phyloP scores from a whole-genome alignment of 2,329 filamentous ascomycete species.

The Penicillium janthinellum region DNA sequence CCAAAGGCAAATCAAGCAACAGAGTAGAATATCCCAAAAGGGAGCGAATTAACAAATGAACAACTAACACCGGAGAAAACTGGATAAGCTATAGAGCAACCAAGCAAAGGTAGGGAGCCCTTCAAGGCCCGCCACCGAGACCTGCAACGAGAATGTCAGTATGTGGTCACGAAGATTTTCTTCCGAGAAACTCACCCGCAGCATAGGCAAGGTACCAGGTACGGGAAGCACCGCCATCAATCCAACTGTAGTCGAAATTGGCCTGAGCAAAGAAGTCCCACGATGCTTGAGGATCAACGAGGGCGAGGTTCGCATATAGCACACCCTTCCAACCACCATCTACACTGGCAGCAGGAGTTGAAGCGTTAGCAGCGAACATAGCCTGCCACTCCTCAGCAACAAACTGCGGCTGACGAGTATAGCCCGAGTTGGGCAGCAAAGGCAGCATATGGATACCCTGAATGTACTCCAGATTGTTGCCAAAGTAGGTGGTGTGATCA shows the following conservation, averaged over 20 bases:
- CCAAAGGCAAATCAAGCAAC: neutral
- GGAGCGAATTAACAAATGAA: neutral
- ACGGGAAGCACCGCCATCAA: slow-evolving; percentile 75
- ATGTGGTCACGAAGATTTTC: too few relatives aligned
- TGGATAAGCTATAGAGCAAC: neutral
- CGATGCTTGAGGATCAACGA: slow-evolving; percentile 68
- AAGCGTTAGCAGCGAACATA: slow-evolving; percentile 71
- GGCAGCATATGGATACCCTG: slow-evolving; percentile 82
- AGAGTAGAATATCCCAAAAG: neutral
- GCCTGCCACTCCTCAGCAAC: slow-evolving; percentile 80
- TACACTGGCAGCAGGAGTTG: slow-evolving; percentile 58
- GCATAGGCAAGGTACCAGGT: slow-evolving; percentile 84
- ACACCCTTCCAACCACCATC: slow-evolving; percentile 83
- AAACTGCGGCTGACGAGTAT: slow-evolving; percentile 68
- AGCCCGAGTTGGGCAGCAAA: slow-evolving; percentile 66
- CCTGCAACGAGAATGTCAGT: neutral
- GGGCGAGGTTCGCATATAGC: slow-evolving; percentile 77
- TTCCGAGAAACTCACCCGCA: slow-evolving; percentile 46
- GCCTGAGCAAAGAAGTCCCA: slow-evolving; percentile 73
- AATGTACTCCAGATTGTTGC: slow-evolving; percentile 69
- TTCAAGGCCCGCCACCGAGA: slow-evolving; percentile 6
- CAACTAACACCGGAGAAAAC: neutral
- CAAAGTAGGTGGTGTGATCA: slow-evolving; percentile 91
- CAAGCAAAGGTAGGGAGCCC: neutral
- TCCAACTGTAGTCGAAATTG: slow-evolving; percentile 66